phyloP scores from a whole-genome alignment of 2,329 filamentous ascomycete genomes.

The Colletotrichum sp. region DNA sequence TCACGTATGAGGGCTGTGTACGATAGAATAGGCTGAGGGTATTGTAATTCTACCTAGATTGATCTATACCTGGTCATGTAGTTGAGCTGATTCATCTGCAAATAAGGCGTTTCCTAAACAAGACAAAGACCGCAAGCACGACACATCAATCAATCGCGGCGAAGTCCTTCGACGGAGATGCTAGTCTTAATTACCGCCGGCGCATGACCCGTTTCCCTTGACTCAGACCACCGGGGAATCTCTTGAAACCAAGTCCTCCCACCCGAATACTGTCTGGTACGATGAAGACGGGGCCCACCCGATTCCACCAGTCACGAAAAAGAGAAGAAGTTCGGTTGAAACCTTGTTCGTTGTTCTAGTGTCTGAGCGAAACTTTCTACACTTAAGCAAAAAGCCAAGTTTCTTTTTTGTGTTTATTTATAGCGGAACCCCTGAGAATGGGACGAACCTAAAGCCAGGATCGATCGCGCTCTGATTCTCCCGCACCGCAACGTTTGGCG shows the following conservation, averaged over 20 bases:
- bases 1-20: neutral
- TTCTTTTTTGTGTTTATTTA: neutral
- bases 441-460: neutral
- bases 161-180: neutral
- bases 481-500: neutral
- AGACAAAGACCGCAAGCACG: neutral
- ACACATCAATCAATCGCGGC: fast-evolving
- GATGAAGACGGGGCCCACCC: neutral
- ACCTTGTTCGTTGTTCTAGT: neutral
- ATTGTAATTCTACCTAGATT: neutral
- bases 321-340: neutral
- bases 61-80: neutral
- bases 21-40: neutral
- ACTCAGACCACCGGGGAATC: neutral
- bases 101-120: neutral
- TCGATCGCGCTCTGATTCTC: neutral
- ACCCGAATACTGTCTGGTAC: neutral
- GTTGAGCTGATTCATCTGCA: neutral
- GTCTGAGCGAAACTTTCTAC: neutral
- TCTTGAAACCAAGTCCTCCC: neutral
- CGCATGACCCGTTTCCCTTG: neutral
- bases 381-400: neutral
- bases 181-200: neutral
- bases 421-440: neutral
- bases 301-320: neutral